Evolutionary conservation across 108 stramenopile species (phyloP).

Genomic region (Nannochloropsis gaditana): DNA sequence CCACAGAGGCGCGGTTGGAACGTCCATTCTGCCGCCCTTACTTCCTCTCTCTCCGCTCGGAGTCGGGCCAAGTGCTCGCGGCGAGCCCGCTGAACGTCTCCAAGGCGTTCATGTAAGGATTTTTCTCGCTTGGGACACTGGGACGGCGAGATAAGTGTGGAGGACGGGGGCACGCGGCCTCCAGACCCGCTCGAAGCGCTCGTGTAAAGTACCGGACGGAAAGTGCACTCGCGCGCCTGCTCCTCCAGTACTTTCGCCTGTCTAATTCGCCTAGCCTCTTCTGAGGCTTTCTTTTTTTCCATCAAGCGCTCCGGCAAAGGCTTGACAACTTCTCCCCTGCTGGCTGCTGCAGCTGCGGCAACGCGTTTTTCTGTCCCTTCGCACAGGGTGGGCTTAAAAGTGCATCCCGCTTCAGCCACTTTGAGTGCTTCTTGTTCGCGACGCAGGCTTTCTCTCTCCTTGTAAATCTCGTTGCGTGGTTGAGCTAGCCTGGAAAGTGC

Average conservation of each 20-base stretch:
- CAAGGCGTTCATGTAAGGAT: background rate
- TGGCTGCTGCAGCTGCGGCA: slow-evolving; percentile 1
- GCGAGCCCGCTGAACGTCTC: background rate
- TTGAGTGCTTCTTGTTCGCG: background rate
- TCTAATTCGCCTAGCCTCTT: background rate
- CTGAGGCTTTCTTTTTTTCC: background rate
- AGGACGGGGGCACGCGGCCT: background rate
- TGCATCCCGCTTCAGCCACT: background rate
- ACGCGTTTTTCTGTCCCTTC: background rate
- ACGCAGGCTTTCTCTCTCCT: background rate
- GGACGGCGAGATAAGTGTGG: background rate
- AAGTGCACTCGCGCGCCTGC: slow-evolving; percentile 9
- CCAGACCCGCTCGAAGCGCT: background rate
- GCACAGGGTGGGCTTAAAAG: background rate
- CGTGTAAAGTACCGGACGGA: background rate
- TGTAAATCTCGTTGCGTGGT: background rate
- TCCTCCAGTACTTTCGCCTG: background rate
- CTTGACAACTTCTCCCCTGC: background rate
- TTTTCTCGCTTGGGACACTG: background rate
- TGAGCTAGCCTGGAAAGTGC: background rate
- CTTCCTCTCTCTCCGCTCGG: background rate
- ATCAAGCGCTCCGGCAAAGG: background rate
- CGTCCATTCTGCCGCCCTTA: slow-evolving; percentile 14
- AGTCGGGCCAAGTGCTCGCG: background rate
- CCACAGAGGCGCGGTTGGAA: background rate